Conservation (phyloP, 2,329 filamentous ascomycete species). For the Colletotrichum nymphaeae region DNA sequence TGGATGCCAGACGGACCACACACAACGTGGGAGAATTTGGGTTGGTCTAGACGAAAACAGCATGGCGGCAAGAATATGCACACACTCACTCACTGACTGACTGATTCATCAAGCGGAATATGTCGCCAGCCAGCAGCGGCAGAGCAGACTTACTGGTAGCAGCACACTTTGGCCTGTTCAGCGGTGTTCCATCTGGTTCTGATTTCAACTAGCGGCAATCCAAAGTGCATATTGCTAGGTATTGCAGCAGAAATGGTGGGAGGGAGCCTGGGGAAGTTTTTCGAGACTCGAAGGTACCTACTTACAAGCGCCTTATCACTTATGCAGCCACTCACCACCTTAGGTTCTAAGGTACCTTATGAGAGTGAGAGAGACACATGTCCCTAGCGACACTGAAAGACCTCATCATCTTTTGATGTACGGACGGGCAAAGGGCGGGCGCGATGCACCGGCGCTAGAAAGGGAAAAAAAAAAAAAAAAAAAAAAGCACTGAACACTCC, state of each 20-base stretch:
- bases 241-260: background rate
- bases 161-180: background rate
- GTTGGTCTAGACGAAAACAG: constrained; percentile 34
- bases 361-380: background rate
- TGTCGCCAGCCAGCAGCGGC: background rate
- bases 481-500: background rate
- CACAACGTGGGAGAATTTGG: constrained; percentile 21
- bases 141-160: background rate
- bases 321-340: too few relatives aligned
- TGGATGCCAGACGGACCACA: constrained; percentile 13
- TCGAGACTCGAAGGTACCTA: background rate
- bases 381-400: too few relatives aligned
- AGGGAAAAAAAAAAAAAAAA: too few relatives aligned
- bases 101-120: constrained; percentile 12
- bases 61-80: constrained; percentile 6
- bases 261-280: background rate
- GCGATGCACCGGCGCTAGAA: background rate
- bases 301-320: background rate
- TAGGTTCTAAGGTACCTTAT: too few relatives aligned
- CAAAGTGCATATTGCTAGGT: background rate
- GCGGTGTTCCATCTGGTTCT: background rate
- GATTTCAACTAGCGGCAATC: background rate
- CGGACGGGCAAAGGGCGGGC: background rate
- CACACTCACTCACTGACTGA: constrained; percentile 12
- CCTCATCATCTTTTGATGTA: background rate